phyloP scores from a whole-genome alignment of 257 asterid species.

The Sherardia arvensis region DNA sequence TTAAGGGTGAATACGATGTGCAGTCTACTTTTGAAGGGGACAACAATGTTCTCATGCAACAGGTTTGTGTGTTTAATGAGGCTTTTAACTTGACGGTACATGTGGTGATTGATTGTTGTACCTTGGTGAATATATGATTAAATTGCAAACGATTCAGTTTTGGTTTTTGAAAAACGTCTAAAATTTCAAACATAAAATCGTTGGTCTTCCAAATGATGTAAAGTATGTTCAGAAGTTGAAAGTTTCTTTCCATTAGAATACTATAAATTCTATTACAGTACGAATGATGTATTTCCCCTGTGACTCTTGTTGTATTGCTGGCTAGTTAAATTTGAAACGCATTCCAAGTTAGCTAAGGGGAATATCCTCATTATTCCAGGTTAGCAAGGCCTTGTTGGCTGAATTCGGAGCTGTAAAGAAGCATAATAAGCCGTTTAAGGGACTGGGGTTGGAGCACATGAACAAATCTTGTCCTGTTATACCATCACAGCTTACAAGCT shows the following conservation, averaged over 20 bases:
- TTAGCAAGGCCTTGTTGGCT: constrained; percentile 81
- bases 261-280: not conserved
- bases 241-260: no score
- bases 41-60: constrained; percentile 96
- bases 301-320: not conserved
- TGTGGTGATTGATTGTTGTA: not conserved
- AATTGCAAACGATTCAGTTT: not conserved
- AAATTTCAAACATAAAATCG: not conserved
- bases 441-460: constrained; percentile 96
- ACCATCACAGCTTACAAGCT: constrained; percentile 45
- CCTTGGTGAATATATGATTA: not conserved
- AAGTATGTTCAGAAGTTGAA: not conserved
- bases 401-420: constrained; percentile 53
- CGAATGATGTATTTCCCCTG: not conserved
- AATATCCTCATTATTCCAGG: constrained; percentile 33
- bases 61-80: constrained; percentile 34
- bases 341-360: not conserved
- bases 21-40: constrained; percentile 98
- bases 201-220: not conserved
- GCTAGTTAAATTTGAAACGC: not conserved
- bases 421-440: constrained; percentile 61
- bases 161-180: not conserved
- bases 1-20: constrained; percentile 87
- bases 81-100: not conserved
- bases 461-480: constrained; percentile 54